These are phyloP conservation scores for Lactarius hatsudake DNA, from an alignment of 768 basidiomycete genomes.

Conservation along the genomic window DNA sequence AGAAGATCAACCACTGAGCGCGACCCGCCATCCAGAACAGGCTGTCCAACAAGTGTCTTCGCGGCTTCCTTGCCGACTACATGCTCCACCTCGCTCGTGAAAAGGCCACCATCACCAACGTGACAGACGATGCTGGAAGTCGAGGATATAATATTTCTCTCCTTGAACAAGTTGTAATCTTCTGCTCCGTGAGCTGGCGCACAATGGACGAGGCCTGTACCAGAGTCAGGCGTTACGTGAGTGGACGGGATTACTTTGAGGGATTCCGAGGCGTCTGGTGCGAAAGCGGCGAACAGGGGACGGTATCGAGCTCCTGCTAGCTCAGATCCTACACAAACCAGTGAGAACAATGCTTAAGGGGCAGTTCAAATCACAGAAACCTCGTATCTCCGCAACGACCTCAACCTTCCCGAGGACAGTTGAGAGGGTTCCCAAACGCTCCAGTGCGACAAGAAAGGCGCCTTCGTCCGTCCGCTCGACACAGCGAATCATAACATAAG, in stretches of 20 bases:
- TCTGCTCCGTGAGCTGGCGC: constrained; percentile 94
- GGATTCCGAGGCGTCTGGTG: constrained; percentile 6
- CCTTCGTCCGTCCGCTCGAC: constrained; percentile 20
- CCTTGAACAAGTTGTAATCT: constrained; percentile 79
- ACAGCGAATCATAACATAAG: constrained; percentile 55
- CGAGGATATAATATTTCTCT: constrained; percentile 46
- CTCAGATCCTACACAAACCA: constrained; percentile 38
- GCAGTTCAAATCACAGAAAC: background rate
- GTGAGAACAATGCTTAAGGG: background rate
- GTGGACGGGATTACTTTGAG: constrained; percentile 57
- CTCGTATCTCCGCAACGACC: constrained; percentile 35
- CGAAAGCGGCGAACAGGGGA: constrained; percentile 52
- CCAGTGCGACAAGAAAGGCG: constrained; percentile 38
- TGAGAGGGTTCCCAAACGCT: constrained; percentile 34
- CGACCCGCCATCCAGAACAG: constrained; percentile 71
- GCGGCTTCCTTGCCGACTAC: constrained; percentile 53
- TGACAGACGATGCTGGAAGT: constrained; percentile 66
- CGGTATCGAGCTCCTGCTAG: constrained; percentile 61
- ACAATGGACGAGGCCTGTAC: constrained; percentile 93
- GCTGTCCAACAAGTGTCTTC: constrained; percentile 55
- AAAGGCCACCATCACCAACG: constrained; percentile 74
- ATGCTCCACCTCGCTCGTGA: constrained; percentile 55
- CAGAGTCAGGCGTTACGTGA: constrained; percentile 84
- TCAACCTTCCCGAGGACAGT: constrained; percentile 38
- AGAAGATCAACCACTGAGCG: constrained; percentile 64